A percentile compares a stretch with the other conserved stretches of the same genome.
These are phyloP conservation scores for Aureobasidium sp. DNA, from an alignment of 2,329 filamentous ascomycete genomes.

Conservation along the genomic window DNA sequence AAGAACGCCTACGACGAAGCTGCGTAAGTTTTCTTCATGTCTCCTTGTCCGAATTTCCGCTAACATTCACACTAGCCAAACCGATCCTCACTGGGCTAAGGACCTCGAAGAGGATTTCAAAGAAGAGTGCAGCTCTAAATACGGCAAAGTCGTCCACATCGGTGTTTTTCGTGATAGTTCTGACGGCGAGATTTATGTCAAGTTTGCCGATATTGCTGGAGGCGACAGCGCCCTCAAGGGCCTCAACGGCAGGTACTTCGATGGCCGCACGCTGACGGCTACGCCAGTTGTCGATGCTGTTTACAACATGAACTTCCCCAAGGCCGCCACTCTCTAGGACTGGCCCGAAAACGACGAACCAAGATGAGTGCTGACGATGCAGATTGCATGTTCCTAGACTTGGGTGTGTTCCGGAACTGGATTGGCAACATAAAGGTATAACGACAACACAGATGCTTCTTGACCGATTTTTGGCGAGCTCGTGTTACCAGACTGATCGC, in stretches of 20 bases:
- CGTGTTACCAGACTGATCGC: not conserved
- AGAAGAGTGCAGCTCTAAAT: constrained; percentile 86
- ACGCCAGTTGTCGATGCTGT: constrained; percentile 96
- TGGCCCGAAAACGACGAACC: not conserved
- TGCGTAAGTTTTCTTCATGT: constrained; percentile 55
- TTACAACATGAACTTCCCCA: constrained; percentile 52
- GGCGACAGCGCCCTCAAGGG: constrained; percentile 97
- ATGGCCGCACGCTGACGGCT: constrained; percentile 83
- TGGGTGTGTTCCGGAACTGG: not conserved
- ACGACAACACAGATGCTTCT: not conserved
- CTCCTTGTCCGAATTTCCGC: not conserved
- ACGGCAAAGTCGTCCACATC: constrained; percentile 97
- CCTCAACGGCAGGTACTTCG: constrained; percentile 94
- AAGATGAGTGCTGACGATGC: not conserved
- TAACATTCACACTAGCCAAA: constrained; percentile 52
- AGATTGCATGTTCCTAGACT: not conserved
- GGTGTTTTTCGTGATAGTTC: constrained; percentile 69
- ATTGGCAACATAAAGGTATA: not conserved
- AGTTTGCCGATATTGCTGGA: constrained; percentile 91
- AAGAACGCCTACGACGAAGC: constrained; percentile 92
- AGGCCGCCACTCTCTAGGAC: constrained; percentile 19
- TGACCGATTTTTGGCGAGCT: not conserved
- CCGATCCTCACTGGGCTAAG: constrained; percentile 75
- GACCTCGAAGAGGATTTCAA: constrained; percentile 91
- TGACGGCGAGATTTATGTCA: constrained; percentile 96